Evolutionary conservation across 352 stramenopile species (phyloP).

Genomic region (Globisporangium nodosum): DNA sequence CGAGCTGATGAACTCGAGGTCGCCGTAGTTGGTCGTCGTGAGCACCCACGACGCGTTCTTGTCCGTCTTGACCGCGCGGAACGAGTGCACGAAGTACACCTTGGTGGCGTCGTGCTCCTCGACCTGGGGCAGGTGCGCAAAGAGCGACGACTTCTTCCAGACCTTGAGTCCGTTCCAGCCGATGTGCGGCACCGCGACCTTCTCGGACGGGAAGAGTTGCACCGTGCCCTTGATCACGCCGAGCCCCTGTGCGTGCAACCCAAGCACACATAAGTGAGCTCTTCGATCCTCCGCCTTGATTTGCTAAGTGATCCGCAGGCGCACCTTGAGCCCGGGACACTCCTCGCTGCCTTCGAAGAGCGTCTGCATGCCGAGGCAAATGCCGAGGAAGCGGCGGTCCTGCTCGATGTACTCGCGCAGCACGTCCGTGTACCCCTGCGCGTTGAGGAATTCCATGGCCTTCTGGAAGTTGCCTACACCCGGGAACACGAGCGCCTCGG

Average conservation of each 20-base stretch:
- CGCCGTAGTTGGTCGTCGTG: slow-evolving; percentile 94
- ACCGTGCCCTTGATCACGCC: slow-evolving; percentile 92
- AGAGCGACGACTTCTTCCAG: slow-evolving; percentile 83
- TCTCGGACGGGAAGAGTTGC: slow-evolving; percentile 78
- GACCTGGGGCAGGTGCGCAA: slow-evolving; percentile 33
- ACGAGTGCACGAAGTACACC: slow-evolving; percentile 99
- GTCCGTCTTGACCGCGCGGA: slow-evolving; percentile 66
- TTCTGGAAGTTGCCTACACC: slow-evolving; percentile 78
- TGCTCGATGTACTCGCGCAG: slow-evolving; percentile 84
- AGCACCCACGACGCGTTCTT: slow-evolving; percentile 91
- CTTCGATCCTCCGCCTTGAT: background rate
- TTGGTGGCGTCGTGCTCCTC: slow-evolving; percentile 34
- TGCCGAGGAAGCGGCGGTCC: slow-evolving; percentile 94
- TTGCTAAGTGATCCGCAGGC: background rate
- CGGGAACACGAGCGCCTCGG: slow-evolving; percentile 86
- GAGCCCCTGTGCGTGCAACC: slow-evolving; percentile 54
- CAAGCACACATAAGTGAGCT: slow-evolving; percentile 1
- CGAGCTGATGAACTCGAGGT: slow-evolving; percentile 90
- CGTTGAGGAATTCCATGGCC: slow-evolving; percentile 91
- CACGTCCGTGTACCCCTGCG: slow-evolving; percentile 83
- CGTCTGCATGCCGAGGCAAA: slow-evolving; percentile 98
- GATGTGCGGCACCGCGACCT: slow-evolving; percentile 94
- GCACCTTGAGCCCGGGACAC: slow-evolving; percentile 54
- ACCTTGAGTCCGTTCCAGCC: slow-evolving; percentile 96
- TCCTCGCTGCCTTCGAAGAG: slow-evolving; percentile 97